Evolutionary conservation across 2,329 filamentous ascomycete species (phyloP).

Genomic region (Rugonectria rugulosa): DNA sequence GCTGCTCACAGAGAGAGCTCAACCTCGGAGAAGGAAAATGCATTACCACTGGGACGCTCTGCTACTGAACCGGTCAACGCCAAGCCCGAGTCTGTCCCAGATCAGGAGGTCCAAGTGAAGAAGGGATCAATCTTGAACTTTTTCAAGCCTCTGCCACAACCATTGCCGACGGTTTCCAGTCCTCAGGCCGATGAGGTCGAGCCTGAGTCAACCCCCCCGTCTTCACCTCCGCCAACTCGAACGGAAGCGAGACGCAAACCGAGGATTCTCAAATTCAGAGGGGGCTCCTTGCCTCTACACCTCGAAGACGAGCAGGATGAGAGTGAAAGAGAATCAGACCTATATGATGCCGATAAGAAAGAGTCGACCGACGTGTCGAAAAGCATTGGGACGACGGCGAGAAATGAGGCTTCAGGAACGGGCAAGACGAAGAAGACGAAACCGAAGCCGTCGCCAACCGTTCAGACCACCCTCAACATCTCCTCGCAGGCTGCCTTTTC

Average conservation of each 20-base stretch:
- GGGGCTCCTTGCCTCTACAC: slow-evolving; percentile 22
- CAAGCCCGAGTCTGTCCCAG: too few species aligned
- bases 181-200: slow-evolving; percentile 28
- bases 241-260: slow-evolving; percentile 31
- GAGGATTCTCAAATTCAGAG: slow-evolving; percentile 41
- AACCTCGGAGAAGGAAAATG: background rate
- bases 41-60: background rate
- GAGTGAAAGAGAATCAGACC: background rate
- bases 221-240: slow-evolving; percentile 22
- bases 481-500: slow-evolving; percentile 51
- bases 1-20: background rate
- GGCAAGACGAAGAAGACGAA: slow-evolving; percentile 27
- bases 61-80: background rate
- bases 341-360: background rate
- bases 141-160: slow-evolving; percentile 45
- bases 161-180: slow-evolving; percentile 14
- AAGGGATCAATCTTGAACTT: slow-evolving; percentile 52
- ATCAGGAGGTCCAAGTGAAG: slow-evolving; percentile 4
- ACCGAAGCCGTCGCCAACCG: slow-evolving; percentile 31
- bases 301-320: slow-evolving; percentile 6
- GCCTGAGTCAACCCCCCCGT: slow-evolving; percentile 32
- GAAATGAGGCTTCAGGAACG: slow-evolving; percentile 7
- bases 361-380: background rate
- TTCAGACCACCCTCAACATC: slow-evolving; percentile 55
- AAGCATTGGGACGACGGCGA: background rate